Percentiles rank a stretch among this genome's conserved stretches.
Conservation (phyloP, 2,329 filamentous ascomycete genomes). For the Venturia carpophila region DNA sequence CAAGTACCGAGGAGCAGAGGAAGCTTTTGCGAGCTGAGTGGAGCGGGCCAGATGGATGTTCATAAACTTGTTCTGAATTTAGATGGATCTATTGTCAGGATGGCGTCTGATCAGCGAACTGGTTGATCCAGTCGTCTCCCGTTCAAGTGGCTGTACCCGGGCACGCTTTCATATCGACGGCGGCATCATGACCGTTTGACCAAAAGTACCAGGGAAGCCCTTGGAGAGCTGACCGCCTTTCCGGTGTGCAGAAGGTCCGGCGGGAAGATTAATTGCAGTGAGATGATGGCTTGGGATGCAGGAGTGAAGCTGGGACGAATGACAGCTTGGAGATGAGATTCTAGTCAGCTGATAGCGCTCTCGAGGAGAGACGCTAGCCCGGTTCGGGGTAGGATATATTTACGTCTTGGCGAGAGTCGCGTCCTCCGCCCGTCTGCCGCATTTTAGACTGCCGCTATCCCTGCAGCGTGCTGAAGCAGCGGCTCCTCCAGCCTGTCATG, state of each 20-base stretch:
- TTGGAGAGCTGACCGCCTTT: slow-evolving; percentile 7
- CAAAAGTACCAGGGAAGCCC: background rate
- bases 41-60: background rate
- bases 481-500: background rate
- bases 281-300: slow-evolving; percentile 6
- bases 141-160: background rate
- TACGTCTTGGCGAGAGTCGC: background rate
- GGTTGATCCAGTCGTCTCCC: slow-evolving; percentile 1
- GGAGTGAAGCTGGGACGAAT: background rate
- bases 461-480: background rate
- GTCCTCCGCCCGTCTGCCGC: slow-evolving; percentile 4
- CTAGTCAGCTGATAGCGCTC: background rate
- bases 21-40: background rate
- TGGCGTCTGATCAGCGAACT: slow-evolving; percentile 10
- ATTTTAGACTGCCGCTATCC: background rate
- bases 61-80: background rate
- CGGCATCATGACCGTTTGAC: slow-evolving; percentile 8
- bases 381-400: background rate
- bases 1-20: background rate
- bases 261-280: background rate
- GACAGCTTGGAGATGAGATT: background rate
- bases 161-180: background rate
- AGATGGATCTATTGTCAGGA: slow-evolving; percentile 4
- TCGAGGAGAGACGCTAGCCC: background rate
- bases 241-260: background rate